These are phyloP conservation scores for Geum urbanum DNA, from an alignment of 306 rosid genomes.

Conservation along the genomic window DNA sequence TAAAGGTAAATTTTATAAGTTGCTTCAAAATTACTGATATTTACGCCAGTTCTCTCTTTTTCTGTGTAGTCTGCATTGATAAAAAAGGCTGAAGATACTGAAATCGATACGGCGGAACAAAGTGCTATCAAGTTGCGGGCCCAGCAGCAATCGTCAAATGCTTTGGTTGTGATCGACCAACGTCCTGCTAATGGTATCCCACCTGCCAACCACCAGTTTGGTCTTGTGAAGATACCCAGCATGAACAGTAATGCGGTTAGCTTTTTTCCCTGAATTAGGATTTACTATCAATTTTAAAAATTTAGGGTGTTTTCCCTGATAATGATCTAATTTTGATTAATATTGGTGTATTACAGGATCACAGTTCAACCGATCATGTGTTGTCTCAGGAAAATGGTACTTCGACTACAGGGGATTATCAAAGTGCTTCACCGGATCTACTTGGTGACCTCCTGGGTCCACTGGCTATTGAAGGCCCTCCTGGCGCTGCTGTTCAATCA, in stretches of 20 bases:
- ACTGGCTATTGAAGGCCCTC: conserved; percentile 94
- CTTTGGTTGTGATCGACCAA: conserved; percentile 87
- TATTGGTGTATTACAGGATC: conserved; percentile 53
- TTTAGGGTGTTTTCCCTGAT: conserved; percentile 1
- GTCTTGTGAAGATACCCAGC: conserved; percentile 76
- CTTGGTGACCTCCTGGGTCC: conserved; percentile 88
- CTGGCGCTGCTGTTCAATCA: conserved; percentile 41
- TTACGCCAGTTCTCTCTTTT: conserved; percentile 16
- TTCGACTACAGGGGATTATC: conserved; percentile 51
- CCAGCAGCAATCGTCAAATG: conserved; percentile 86
- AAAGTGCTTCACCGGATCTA: conserved; percentile 58
- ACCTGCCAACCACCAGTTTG: conserved; percentile 61
- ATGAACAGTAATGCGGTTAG: conserved; percentile 56
- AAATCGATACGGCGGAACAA: conserved; percentile 89
- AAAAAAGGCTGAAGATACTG: conserved; percentile 89
- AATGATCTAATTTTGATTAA: conserved; percentile 16
- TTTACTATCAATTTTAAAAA: conserved; percentile 1
- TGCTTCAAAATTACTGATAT: conserved; percentile 6
- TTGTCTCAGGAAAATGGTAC: conserved; percentile 69
- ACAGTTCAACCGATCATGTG: conserved; percentile 39
- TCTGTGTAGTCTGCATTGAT: conserved; percentile 80
- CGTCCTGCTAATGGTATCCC: conserved; percentile 63
- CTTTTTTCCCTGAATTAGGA: background rate
- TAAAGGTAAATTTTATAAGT: conserved; percentile 17
- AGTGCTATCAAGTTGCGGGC: conserved; percentile 87